Evolutionary conservation across 768 basidiomycete genomes (phyloP), one percentile per base, ranked within the genome.

Genomic region (Kwoniella bestiolae): DNA sequence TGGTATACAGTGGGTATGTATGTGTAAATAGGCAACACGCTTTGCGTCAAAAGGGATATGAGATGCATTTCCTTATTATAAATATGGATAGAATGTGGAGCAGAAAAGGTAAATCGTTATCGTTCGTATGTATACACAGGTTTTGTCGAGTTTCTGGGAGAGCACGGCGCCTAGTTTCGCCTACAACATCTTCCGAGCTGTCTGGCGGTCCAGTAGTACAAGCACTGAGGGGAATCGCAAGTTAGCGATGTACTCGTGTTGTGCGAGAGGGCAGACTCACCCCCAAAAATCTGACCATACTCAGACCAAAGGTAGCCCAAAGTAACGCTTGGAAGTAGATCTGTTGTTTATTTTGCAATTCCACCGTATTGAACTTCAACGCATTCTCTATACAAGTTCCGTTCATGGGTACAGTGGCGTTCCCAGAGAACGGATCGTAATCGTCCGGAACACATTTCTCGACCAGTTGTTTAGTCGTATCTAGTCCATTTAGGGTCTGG

Each of bases 261-360:
- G 21, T 44, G 4, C 45, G 14, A 14, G 26, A 29, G 14, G 38
- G 38, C 38, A 7, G 1, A 72, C 78, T 76, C 63, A 79, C 78
- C 1, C 78, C 78, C 2, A 73, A 14, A 55, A 79, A 79, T 44
- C 76, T 50, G 29, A 79, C 68, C 18, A 69, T 71, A 32, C 69
- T 71, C 14, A 79, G 62, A 29, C 72, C 72, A 41, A 74, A 74
- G 1, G 78, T 79, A 1, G 74, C 78, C 74, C 76, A 79, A 11
- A 79, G 56, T 14, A 79, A 64, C 16, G 69, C 69, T 60, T 61
- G 68, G 51, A 79, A 79, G 53, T 77, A 79, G 21, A 71, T 60
- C 60, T 75, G 73, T 56, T 77, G 76, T 66, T 72, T 77, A 31
- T 70, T 67, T 45, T 74, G 72, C n/a, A 77, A 49, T 18, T 72